phyloP scores from a whole-genome alignment of 305 asterid species.

The Fraxinus latifolia region DNA sequence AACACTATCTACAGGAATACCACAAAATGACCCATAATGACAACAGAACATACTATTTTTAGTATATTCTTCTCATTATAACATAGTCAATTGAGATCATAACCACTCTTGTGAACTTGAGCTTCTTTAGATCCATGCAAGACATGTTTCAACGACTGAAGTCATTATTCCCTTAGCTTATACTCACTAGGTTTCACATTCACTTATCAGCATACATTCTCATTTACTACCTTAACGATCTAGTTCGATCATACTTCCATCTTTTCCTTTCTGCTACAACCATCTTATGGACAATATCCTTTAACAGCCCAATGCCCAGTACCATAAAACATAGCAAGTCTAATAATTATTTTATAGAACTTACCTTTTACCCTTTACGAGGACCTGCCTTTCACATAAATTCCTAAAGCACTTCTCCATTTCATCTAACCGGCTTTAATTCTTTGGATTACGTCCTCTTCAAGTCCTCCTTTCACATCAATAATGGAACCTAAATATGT shows the following conservation, averaged over 20 bases:
- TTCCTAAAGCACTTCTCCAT: background rate
- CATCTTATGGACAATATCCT: background rate
- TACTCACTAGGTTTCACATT: background rate
- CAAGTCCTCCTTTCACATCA: background rate
- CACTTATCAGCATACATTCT: background rate
- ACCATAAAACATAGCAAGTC: background rate
- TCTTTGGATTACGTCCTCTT: background rate
- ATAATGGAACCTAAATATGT: background rate
- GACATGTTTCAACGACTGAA: background rate
- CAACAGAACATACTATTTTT: background rate
- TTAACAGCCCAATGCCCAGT: background rate
- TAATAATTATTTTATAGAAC: background rate
- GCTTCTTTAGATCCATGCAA: constrained; percentile 2
- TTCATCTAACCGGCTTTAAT: background rate
- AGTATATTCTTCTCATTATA: background rate
- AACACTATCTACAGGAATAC: background rate
- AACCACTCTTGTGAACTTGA: background rate
- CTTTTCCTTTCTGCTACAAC: background rate
- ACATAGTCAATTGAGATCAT: background rate
- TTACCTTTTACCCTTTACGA: background rate
- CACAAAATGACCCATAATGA: background rate
- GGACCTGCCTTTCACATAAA: background rate
- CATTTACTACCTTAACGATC: background rate
- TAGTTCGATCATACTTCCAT: background rate
- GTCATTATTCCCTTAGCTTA: background rate